Evolutionary conservation across 208 protist species (phyloP), one percentile per base, ranked within the genome.

Genomic region (Tritrichomonas musculus): DNA sequence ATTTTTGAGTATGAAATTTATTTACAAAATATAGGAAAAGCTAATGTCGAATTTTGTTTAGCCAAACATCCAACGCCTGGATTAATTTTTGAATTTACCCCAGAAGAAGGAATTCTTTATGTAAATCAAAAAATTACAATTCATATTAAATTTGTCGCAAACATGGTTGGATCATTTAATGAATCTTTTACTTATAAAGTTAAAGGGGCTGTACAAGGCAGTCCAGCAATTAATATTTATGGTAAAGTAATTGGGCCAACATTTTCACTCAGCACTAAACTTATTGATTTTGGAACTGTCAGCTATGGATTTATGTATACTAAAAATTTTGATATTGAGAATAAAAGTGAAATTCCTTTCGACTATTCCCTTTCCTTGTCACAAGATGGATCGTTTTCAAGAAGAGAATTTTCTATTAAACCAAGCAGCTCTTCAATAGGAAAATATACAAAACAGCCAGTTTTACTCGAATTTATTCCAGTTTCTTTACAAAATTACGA

Each of bases 391-490:
- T 47, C 44, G 25, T 53, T 57, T n/a, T 33, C 44, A 1, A 53
- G 25, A 53, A 41, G 77, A 22, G 77, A 88, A 39, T 88, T 88
- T 88, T 47, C 9, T 25, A 49, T 88, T 53, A 30, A 57, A n/a
- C 41, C 41, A 39, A 27, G 47, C 9, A 50, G 14, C 5, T 41
- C 27, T 0, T 41, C 47, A 39, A 53, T 88, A 3, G 44, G 47
- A 33, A 53, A 44, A 33, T 53, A 57, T 44, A 57, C 77, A 9
- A 44, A 88, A 20, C 77, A 88, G 22, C 14, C 33, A 20, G 47
- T 88, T 53, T 47, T 33, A 88, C 14, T 88, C 47, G 77, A 88
- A 88, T 88, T 88, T 39, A 88, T 88, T 53, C 77, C 77, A 88
- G 20, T 60, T 27, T 39, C 20, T 1, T 57, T 88, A 3, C 77